A percentile compares a stretch with the other conserved stretches of the same genome.
phyloP scores from a whole-genome alignment of 73 alveolate genomes.

The Tetrahymena thermophila region DNA sequence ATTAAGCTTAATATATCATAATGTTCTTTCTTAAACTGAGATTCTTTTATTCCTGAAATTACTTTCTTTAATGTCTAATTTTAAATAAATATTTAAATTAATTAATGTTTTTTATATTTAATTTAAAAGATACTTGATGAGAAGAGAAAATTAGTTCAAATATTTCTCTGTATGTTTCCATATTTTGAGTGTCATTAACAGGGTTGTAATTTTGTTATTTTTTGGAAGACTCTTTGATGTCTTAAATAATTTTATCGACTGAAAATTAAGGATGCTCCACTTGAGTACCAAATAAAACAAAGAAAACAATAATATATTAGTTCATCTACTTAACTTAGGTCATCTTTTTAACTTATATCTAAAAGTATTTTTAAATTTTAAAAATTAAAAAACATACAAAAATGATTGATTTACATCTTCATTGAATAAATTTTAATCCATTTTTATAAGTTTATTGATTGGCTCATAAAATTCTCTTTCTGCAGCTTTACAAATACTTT shows the following conservation, averaged over 20 bases:
- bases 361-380: background rate
- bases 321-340: background rate
- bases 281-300: background rate
- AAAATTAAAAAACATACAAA: background rate
- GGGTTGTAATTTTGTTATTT: background rate
- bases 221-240: background rate
- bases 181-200: background rate
- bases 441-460: background rate
- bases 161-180: background rate
- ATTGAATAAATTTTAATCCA: background rate
- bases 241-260: background rate
- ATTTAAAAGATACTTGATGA: background rate
- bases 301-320: background rate
- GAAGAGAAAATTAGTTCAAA: background rate
- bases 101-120: background rate
- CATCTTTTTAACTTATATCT: background rate
- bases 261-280: background rate
- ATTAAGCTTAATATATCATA: background rate
- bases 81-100: too few relatives aligned
- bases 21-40: background rate
- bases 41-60: background rate
- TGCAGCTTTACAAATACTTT: background rate
- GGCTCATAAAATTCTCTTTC: background rate
- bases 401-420: background rate
- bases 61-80: background rate